phyloP scores from a whole-genome alignment of 1,139 yeast genomes.

The Saccharomycopsis phalli region DNA sequence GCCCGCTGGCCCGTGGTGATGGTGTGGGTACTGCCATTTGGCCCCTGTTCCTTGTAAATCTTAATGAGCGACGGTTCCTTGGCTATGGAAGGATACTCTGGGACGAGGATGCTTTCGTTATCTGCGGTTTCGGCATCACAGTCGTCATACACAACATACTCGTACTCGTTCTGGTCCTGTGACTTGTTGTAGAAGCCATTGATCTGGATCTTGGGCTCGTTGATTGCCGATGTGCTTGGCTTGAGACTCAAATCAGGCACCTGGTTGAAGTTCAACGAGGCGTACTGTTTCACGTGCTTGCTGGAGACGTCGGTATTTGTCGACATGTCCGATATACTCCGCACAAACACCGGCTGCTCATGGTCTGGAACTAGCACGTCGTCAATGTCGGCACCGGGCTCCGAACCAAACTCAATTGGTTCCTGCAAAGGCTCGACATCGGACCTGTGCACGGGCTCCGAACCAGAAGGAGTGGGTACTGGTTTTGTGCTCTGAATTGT shows the following conservation, averaged over 20 bases:
- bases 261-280: neutral
- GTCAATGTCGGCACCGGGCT: neutral
- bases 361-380: neutral
- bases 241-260: neutral
- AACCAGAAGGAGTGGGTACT: no score
- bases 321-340: constrained; percentile 8
- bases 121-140: constrained; percentile 6
- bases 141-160: constrained; percentile 3
- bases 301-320: constrained; percentile 4
- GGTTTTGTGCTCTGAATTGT: no score
- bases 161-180: neutral
- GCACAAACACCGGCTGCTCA: no score
- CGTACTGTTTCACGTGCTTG: neutral
- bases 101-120: constrained; percentile 8
- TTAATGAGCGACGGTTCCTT: constrained; percentile 12
- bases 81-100: constrained; percentile 13
- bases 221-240: neutral
- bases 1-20: neutral
- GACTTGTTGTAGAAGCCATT: neutral
- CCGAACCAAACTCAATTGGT: constrained; percentile 1
- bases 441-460: no score
- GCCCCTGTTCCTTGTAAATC: constrained; percentile 5
- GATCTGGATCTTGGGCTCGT: constrained; percentile 1
- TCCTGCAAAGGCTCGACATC: no score
- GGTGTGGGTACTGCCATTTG: neutral